These are phyloP conservation scores for Cronartium quercuum DNA, from an alignment of 1,284 basidiomycete genomes.

Conservation along the genomic window DNA sequence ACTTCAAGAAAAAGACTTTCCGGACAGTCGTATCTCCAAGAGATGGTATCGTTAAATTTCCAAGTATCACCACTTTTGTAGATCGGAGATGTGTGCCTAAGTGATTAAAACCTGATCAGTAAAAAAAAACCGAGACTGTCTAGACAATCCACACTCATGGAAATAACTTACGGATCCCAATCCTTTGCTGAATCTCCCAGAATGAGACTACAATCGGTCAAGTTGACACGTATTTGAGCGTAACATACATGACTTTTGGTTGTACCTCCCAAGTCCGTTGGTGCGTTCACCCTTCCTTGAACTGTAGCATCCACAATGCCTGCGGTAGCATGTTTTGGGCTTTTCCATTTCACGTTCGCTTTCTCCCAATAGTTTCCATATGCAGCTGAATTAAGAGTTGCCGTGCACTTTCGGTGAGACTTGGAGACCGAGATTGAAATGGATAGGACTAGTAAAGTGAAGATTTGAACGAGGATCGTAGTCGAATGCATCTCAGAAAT, in stretches of 20 bases:
- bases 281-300: slow-evolving; percentile 5
- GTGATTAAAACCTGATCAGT: neutral
- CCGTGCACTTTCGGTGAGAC: slow-evolving; percentile 11
- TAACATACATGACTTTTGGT: slow-evolving; percentile 20
- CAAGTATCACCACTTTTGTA: slow-evolving; percentile 8
- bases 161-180: slow-evolving; percentile 19
- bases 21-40: slow-evolving; percentile 28
- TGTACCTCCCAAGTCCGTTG: slow-evolving; percentile 10
- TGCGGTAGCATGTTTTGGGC: slow-evolving; percentile 14
- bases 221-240: slow-evolving; percentile 10
- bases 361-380: slow-evolving; percentile 20
- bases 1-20: slow-evolving; percentile 30
- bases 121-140: too few species aligned
- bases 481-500: neutral
- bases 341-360: slow-evolving; percentile 34
- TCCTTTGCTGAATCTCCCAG: neutral
- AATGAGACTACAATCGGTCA: slow-evolving; percentile 26
- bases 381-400: slow-evolving; percentile 31
- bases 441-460: neutral
- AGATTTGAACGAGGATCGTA: neutral
- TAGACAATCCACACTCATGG: too few species aligned
- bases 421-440: neutral
- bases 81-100: slow-evolving; percentile 15
- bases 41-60: slow-evolving; percentile 18
- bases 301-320: slow-evolving; percentile 26